Conservation (phyloP, 2,329 filamentous ascomycete species). For the Trichoderma sp. region DNA sequence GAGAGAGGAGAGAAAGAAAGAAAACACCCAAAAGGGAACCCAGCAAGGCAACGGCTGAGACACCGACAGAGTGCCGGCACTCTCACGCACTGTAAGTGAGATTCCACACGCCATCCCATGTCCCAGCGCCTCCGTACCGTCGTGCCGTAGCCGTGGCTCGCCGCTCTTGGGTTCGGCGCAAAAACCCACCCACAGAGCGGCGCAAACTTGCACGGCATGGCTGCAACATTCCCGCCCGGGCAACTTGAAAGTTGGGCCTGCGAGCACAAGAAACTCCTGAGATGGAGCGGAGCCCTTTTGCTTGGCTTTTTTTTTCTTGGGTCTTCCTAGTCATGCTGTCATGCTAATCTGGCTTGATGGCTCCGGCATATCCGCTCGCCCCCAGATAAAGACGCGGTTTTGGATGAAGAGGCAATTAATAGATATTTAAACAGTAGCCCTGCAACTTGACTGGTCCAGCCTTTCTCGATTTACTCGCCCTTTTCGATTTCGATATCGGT, state of each 20-base stretch:
- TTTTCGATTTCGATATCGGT: neutral
- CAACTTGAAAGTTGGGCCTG: conserved; percentile 12
- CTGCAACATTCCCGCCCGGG: conserved; percentile 7
- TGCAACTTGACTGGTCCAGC: neutral
- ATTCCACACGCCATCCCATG: neutral
- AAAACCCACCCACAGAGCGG: conserved; percentile 6
- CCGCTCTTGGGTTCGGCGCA: conserved; percentile 3
- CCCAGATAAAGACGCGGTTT: neutral
- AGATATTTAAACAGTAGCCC: conserved; percentile 15
- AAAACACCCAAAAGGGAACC: neutral
- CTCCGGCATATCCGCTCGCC: conserved; percentile 18
- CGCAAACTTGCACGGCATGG: conserved; percentile 7
- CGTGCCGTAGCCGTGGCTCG: conserved; percentile 9
- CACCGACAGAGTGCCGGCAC: neutral
- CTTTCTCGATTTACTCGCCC: neutral
- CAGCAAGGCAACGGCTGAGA: neutral
- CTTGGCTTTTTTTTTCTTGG: conserved; percentile 16
- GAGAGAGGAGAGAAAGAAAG: neutral
- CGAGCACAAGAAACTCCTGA: neutral
- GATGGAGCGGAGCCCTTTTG: conserved; percentile 7
- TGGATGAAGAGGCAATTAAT: conserved; percentile 6
- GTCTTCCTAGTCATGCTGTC: conserved; percentile 19
- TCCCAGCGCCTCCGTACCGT: conserved; percentile 9
- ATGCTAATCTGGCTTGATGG: conserved; percentile 17
- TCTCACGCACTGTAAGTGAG: neutral